phyloP scores from a whole-genome alignment of 129 eudicot species.

The Centrapalus pauciflorus region DNA sequence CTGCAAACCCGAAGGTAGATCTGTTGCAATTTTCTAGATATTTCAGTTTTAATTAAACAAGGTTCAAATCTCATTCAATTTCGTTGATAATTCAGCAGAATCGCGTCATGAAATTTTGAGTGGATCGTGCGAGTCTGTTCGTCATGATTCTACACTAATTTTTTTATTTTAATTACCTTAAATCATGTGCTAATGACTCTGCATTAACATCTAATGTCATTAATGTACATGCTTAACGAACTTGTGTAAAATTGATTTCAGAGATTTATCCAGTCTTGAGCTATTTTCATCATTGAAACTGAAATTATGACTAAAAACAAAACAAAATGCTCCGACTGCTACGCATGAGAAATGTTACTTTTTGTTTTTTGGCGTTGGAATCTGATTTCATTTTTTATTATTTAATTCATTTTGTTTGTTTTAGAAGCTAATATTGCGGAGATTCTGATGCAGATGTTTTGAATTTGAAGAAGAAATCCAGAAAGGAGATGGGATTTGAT shows the following conservation, averaged over 20 bases:
- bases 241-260: neutral
- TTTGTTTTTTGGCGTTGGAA: neutral
- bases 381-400: neutral
- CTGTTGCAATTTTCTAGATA: neutral
- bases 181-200: conserved; percentile 2
- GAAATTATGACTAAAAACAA: neutral
- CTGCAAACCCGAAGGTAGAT: conserved; percentile 45
- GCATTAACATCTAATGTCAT: neutral
- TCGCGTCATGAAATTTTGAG: neutral
- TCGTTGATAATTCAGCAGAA: neutral
- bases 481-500: conserved; percentile 48
- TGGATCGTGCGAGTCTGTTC: neutral
- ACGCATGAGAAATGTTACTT: neutral
- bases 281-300: neutral
- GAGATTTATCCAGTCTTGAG: neutral
- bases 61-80: neutral
- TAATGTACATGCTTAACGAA: neutral
- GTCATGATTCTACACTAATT: too few species aligned
- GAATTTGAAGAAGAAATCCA: conserved; percentile 35
- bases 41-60: neutral
- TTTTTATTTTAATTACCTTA: too few species aligned
- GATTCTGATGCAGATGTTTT: conserved; percentile 34
- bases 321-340: neutral
- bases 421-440: neutral
- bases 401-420: neutral